phyloP scores from a whole-genome alignment of 2,329 filamentous ascomycete species.

The Ceratocystis ficicola region DNA sequence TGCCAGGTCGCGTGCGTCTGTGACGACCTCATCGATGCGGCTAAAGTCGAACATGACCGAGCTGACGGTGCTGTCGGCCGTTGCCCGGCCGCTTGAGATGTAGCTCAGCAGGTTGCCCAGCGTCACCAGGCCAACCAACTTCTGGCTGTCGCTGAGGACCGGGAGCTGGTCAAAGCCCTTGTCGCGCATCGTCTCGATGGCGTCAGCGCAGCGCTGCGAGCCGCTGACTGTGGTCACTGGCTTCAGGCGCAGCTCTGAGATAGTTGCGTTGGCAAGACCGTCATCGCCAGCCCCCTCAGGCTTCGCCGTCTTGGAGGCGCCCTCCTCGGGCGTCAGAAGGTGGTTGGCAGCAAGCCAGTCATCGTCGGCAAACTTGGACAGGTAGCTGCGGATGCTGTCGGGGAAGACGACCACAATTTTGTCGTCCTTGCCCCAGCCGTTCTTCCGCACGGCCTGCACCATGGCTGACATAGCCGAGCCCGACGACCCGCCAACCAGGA shows the following conservation, averaged over 20 bases:
- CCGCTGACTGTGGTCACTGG: slow-evolving; percentile 76
- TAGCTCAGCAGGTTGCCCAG: slow-evolving; percentile 88
- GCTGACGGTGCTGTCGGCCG: slow-evolving; percentile 58
- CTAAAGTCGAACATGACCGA: slow-evolving; percentile 97
- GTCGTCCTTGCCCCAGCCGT: slow-evolving; percentile 68
- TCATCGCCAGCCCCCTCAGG: slow-evolving; percentile 35
- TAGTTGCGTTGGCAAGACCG: slow-evolving; percentile 59
- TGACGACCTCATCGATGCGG: slow-evolving; percentile 75
- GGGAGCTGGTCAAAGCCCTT: slow-evolving; percentile 97
- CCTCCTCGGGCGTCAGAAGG: slow-evolving; percentile 46
- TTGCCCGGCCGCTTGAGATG: slow-evolving; percentile 72
- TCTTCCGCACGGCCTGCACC: slow-evolving; percentile 63
- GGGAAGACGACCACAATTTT: slow-evolving; percentile 83
- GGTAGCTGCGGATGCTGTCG: slow-evolving; percentile 92
- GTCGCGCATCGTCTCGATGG: slow-evolving; percentile 96
- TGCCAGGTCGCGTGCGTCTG: slow-evolving; percentile 61
- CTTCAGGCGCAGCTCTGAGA: slow-evolving; percentile 75
- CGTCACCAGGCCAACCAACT: slow-evolving; percentile 83
- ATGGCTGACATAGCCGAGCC: slow-evolving; percentile 81
- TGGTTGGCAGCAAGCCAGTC: slow-evolving; percentile 98
- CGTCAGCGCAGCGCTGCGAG: slow-evolving; percentile 62
- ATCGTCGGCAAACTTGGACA: slow-evolving; percentile 97
- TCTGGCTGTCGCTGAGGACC: slow-evolving; percentile 54
- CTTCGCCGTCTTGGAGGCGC: slow-evolving; percentile 22
- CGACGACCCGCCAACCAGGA: slow-evolving; percentile 85